Percentiles rank a stretch among this genome's conserved stretches.
phyloP scores from a whole-genome alignment of 2,329 filamentous ascomycete species.

The Diaporthe longicolla region DNA sequence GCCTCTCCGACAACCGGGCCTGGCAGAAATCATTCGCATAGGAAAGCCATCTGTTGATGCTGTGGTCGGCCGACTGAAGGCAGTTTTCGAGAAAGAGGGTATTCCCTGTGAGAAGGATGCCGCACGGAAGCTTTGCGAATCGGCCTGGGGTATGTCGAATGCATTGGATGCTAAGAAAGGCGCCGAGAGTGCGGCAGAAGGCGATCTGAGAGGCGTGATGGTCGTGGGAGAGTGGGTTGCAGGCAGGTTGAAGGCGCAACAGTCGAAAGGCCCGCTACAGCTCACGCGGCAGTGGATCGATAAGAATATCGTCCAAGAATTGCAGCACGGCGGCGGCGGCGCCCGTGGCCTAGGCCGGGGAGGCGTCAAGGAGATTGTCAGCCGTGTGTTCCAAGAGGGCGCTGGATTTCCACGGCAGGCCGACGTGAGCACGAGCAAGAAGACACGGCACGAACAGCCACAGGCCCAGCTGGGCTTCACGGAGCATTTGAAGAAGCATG shows the following conservation, averaged over 20 bases:
- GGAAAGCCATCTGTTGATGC: constrained; percentile 90
- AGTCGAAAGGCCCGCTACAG: constrained; percentile 53
- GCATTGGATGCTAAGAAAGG: constrained; percentile 79
- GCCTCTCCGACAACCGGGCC: constrained; percentile 84
- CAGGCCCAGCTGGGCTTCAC: constrained; percentile 76
- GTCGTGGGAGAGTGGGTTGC: constrained; percentile 91
- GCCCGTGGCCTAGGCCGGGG: constrained; percentile 80
- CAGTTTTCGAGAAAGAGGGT: constrained; percentile 89
- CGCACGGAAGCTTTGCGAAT: constrained; percentile 85
- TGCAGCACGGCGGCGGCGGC: constrained; percentile 79
- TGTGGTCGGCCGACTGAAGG: constrained; percentile 84
- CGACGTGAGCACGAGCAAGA: constrained; percentile 58
- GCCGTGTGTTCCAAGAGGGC: constrained; percentile 83
- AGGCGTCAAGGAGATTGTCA: constrained; percentile 80
- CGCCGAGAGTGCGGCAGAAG: constrained; percentile 76
- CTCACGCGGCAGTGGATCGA: constrained; percentile 85
- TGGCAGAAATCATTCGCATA: constrained; percentile 93
- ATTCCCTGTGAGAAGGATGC: constrained; percentile 92
- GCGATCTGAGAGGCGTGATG: constrained; percentile 86
- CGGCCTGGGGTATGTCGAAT: constrained; percentile 83
- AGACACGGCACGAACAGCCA: constrained; percentile 67
- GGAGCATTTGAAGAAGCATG: constrained; percentile 79
- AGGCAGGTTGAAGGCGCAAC: constrained; percentile 72
- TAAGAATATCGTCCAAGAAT: constrained; percentile 75
- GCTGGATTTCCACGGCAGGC: constrained; percentile 79